phyloP scores from a whole-genome alignment of 441 rosid genomes.

The Eruca vesicaria region DNA sequence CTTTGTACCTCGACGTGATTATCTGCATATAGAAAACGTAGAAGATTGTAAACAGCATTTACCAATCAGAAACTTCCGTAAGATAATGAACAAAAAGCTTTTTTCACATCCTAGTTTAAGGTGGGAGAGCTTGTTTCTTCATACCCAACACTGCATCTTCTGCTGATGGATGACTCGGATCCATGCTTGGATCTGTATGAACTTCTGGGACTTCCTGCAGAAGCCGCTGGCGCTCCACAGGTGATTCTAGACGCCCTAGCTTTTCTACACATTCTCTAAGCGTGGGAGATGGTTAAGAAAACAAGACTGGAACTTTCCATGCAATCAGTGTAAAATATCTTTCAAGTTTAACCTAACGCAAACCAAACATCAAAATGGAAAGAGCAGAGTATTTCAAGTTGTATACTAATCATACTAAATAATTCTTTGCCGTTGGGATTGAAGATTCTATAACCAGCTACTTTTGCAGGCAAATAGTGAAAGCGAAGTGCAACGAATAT shows the following conservation, averaged over 20 bases:
- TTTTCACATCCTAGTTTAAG: constrained; percentile 20
- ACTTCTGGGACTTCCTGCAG: constrained; percentile 65
- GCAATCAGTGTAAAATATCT: constrained; percentile 10
- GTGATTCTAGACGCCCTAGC: constrained; percentile 74
- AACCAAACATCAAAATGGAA: constrained; percentile 16
- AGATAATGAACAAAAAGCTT: constrained; percentile 21
- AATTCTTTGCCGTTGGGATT: neutral
- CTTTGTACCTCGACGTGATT: constrained; percentile 32
- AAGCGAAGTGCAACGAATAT: constrained; percentile 22
- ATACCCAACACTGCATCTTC: constrained; percentile 50
- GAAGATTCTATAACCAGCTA: neutral
- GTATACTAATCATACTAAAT: constrained; percentile 9
- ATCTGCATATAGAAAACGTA: constrained; percentile 46
- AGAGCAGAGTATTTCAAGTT: constrained; percentile 9
- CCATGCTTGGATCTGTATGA: constrained; percentile 67
- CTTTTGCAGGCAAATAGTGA: constrained; percentile 11
- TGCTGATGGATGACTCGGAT: constrained; percentile 51
- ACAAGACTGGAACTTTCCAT: constrained; percentile 15
- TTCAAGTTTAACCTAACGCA: neutral
- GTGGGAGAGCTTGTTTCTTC: constrained; percentile 54
- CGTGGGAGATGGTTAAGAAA: constrained; percentile 84
- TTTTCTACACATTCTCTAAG: constrained; percentile 83
- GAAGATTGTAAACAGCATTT: constrained; percentile 26
- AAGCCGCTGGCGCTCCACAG: constrained; percentile 71
- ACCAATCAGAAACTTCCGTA: constrained; percentile 12